Base-by-base conservation (phyloP, 441 rosid species). In the Populus trichocarpa region DNA sequence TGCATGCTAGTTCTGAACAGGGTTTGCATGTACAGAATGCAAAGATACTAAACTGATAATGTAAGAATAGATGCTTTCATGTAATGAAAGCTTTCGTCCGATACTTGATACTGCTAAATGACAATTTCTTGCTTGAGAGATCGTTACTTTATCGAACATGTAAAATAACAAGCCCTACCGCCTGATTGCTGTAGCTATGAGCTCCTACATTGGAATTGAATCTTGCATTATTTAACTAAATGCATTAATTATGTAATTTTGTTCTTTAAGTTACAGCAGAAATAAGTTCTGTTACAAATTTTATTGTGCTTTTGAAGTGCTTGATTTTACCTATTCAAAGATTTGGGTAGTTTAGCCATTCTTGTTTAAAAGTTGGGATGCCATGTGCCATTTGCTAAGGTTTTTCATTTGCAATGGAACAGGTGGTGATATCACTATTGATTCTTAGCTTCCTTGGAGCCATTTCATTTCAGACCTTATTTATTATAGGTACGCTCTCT, bases 401-500 rank as follows among this genome's bases (percentile, higher is more conserved):
- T 32, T 18, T 72, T 40, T 71, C 46, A 23, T 66, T 76, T 70
- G 75, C 57, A 83, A 84, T 85, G 70, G 50, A 85, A 79, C 87
- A 90, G 99, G 97, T 90, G 78, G 85, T 81, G 75, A 57, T 88
- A 42, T 32, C 76, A 77, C 85, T 93, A 70, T 68, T 89, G 82
- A 67, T 87, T 72, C 77, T 90, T 75, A 85, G 96, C 84, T 80
- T 92, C 71, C 75, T 86, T 53, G 98, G 97, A 84, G 86, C 90
- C 67, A n/a, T 90, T 70, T 84, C 96, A 75, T 81, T 90, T 75
- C 89, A 78, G 81, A 87, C 80, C 77, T 70, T 93, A 74, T 95
- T 89, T 75, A 66, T 81, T 59, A 88, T 87, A 78, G 96, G 98
- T 94, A 81, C 33, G 76, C 46, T 77, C 83, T 81, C 81, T 82